A percentile compares a stretch with the other conserved stretches of the same genome.
Conservation (phyloP, 2,329 filamentous ascomycete genomes). For the Domatiomyces catenatus region DNA sequence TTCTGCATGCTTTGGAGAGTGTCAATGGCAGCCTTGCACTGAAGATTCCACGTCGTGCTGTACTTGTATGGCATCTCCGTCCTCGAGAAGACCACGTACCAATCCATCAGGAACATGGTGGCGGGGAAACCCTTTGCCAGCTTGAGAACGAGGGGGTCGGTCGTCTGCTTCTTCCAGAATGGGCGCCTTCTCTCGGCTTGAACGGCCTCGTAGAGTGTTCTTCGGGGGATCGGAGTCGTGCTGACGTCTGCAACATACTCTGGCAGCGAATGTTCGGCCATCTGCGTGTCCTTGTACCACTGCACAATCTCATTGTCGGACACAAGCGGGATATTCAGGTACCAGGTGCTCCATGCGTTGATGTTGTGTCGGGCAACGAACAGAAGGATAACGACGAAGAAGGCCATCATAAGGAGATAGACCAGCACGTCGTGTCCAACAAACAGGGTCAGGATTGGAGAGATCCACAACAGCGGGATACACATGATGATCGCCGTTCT, state of each 20-base stretch:
- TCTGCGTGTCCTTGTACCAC: conserved; percentile 24
- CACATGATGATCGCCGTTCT: conserved; percentile 40
- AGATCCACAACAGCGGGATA: conserved; percentile 41
- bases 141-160: conserved; percentile 34
- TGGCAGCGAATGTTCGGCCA: conserved; percentile 17
- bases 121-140: conserved; percentile 38
- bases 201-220: conserved; percentile 32
- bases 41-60: conserved; percentile 44
- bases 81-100: conserved; percentile 36
- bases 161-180: conserved; percentile 28
- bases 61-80: conserved; percentile 37
- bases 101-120: conserved; percentile 39
- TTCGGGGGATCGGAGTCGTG: conserved; percentile 33
- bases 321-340: conserved; percentile 25
- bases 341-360: conserved; percentile 46
- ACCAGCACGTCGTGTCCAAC: conserved; percentile 39
- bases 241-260: conserved; percentile 35
- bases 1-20: conserved; percentile 39
- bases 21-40: conserved; percentile 39
- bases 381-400: conserved; percentile 39
- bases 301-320: conserved; percentile 27
- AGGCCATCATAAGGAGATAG: conserved; percentile 36
- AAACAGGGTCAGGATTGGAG: conserved; percentile 41
- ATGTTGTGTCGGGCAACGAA: conserved; percentile 39
- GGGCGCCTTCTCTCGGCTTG: conserved; percentile 29